Conservation (phyloP, 306 rosid species). For the Glycine soja region DNA sequence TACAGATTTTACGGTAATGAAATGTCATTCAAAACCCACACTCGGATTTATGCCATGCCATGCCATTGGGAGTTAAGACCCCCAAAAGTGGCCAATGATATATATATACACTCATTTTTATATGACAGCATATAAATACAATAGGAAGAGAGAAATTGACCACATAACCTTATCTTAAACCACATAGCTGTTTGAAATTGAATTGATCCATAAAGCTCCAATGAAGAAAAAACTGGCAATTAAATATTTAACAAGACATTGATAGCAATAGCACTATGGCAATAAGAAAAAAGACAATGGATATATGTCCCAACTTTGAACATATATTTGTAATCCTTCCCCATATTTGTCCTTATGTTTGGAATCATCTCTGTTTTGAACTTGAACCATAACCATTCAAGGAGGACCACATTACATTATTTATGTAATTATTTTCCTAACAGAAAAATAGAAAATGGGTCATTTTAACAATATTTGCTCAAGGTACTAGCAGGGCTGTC, state of each 20-base stretch:
- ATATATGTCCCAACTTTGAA: conserved; percentile 31
- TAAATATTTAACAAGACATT: neutral
- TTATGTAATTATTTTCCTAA: neutral
- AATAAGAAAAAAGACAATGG: conserved; percentile 35
- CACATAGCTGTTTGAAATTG: conserved; percentile 31
- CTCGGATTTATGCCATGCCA: conserved; percentile 8
- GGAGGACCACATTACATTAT: conserved; percentile 52
- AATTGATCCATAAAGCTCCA: conserved; percentile 18
- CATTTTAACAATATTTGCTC: conserved; percentile 4
- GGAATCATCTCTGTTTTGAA: conserved; percentile 37
- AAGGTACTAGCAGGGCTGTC: neutral
- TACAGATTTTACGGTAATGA: conserved; percentile 32
- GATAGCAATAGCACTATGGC: conserved; percentile 20
- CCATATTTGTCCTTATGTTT: conserved; percentile 47
- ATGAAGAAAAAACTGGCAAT: conserved; percentile 12
- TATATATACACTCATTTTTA: no score
- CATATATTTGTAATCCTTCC: conserved; percentile 8
- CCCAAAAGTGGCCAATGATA: conserved; percentile 37
- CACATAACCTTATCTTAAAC: conserved; percentile 50
- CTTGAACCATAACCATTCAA: conserved; percentile 39
- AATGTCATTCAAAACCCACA: conserved; percentile 43
- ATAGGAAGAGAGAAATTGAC: neutral
- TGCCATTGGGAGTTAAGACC: conserved; percentile 34
- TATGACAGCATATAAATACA: neutral
- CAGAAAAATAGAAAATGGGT: neutral